These are phyloP conservation scores for Forsythia viridissima DNA, from an alignment of 257 asterid genomes.

Conservation along the genomic window DNA sequence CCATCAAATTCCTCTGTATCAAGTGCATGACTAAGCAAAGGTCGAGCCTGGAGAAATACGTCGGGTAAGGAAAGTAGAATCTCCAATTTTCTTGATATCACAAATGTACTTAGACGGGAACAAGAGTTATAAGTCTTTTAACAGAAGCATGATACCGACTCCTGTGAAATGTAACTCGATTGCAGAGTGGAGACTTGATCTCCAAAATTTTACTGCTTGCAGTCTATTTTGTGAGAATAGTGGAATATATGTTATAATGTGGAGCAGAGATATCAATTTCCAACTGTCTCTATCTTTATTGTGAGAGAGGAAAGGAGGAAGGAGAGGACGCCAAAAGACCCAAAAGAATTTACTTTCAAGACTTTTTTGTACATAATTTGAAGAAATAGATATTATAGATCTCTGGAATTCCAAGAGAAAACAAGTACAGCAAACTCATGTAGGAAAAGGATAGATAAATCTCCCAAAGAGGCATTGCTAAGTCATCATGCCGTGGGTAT, in stretches of 20 bases:
- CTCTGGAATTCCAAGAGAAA: not conserved
- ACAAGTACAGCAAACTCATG: not conserved
- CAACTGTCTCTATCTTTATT: not conserved
- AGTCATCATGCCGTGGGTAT: not conserved
- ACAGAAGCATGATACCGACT: not conserved
- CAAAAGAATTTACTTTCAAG: not conserved
- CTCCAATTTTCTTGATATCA: not conserved
- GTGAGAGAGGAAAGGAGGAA: not conserved
- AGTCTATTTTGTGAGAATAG: not conserved
- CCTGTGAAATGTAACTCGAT: not conserved
- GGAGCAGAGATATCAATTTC: not conserved
- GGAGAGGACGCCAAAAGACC: not conserved
- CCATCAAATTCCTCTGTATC: slow-evolving; percentile 57
- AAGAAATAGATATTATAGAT: not conserved
- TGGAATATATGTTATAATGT: not conserved
- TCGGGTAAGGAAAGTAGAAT: not conserved
- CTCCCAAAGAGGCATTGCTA: not conserved
- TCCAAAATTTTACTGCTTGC: not conserved
- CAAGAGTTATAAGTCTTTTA: not conserved
- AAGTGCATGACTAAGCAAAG: slow-evolving; percentile 66
- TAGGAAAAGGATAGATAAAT: not conserved
- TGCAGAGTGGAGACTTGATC: not conserved
- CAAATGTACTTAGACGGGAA: not conserved
- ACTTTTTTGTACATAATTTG: not conserved
- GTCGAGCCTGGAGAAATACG: slow-evolving; percentile 74